Evolutionary conservation across 1,284 basidiomycete species (phyloP), one percentile per base, ranked within the genome.

Genomic region (Austroboletus niveus): DNA sequence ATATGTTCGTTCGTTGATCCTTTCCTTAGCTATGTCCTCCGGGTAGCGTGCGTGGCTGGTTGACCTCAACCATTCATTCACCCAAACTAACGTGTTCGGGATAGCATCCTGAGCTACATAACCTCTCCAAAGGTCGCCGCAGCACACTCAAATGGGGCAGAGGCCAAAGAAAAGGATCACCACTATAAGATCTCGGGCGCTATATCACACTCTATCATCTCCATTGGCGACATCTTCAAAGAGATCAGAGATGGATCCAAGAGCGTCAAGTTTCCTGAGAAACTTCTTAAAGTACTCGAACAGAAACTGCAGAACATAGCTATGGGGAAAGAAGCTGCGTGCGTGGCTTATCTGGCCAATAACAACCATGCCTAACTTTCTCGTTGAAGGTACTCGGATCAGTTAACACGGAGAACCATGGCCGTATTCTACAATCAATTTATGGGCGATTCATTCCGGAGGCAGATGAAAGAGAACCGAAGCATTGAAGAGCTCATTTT

Each of bases 401-500:
- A 92, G 61, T 77, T 93, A 29, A 87, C 93, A 30, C 84, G 94
- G 39, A 79, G 92, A 44, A 92, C 91, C 1, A 88, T 94, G 77
- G 94, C 88, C 46, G 85, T 89, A 30, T 97, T 96, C 70, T 97
- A 94, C 69, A 88, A 88, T 6, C 89, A 90, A 57, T 91, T 92
- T 69, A 87, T 87, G 64, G 85, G 92, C 54, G 87, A 91, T 45
- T 79, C 76, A 31, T 95, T 95, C 74, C 84, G 89, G 56, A 80
- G 84, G 40, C 91, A 94, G 63, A 87, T 98, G 82, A 93, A 94
- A 69, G 94, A 98, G 69, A 95, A 94, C 63, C 81, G 97, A 44
- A 97, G 96, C 74, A 90, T 98, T 48, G 97, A 99, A 71, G 94
- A 98, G 59, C 84, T 99, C 53, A 96, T 99, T 56, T 79, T 99